These are phyloP conservation scores for Penicillium sp. DNA, from an alignment of 2,329 filamentous ascomycete species.

Conservation along the genomic window DNA sequence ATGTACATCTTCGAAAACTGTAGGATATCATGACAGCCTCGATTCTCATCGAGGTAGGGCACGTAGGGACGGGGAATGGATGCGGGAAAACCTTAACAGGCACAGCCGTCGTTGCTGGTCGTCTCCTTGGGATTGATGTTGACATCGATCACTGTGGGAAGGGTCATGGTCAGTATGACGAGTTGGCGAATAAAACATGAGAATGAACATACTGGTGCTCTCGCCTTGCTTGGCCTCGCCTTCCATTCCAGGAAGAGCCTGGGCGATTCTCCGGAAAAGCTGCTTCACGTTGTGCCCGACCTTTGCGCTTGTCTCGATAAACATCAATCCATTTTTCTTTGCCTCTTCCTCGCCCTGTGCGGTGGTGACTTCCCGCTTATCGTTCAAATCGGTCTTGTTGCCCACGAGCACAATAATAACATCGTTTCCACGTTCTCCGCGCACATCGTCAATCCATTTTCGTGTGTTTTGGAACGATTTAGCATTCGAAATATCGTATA, in stretches of 20 bases:
- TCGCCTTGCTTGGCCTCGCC: constrained; percentile 76
- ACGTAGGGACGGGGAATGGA: constrained; percentile 7
- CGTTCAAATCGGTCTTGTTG: constrained; percentile 98
- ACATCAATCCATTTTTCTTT: constrained; percentile 97
- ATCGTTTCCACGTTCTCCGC: constrained; percentile 94
- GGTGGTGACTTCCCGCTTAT: constrained; percentile 96
- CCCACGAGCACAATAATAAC: constrained; percentile 98
- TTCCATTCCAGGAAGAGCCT: constrained; percentile 97
- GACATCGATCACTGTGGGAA: constrained; percentile 78
- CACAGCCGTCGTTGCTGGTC: constrained; percentile 69
- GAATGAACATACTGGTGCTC: constrained; percentile 67
- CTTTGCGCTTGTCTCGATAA: constrained; percentile 98
- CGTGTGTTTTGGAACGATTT: constrained; percentile 98
- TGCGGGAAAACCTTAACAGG: constrained; percentile 50
- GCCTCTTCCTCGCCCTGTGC: constrained; percentile 96
- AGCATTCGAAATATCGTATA: constrained; percentile 96
- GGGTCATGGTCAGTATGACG: constrained; percentile 24
- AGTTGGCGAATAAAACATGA: background rate
- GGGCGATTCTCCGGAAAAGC: constrained; percentile 95
- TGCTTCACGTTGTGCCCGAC: constrained; percentile 97
- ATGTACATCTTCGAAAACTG: constrained; percentile 40
- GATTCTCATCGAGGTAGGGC: constrained; percentile 25
- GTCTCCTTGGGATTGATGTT: constrained; percentile 72
- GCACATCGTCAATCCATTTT: constrained; percentile 99
- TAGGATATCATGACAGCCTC: constrained; percentile 38